Conservation (phyloP, 371 early-diverging fungal species). For the Actinomucor elegans region DNA sequence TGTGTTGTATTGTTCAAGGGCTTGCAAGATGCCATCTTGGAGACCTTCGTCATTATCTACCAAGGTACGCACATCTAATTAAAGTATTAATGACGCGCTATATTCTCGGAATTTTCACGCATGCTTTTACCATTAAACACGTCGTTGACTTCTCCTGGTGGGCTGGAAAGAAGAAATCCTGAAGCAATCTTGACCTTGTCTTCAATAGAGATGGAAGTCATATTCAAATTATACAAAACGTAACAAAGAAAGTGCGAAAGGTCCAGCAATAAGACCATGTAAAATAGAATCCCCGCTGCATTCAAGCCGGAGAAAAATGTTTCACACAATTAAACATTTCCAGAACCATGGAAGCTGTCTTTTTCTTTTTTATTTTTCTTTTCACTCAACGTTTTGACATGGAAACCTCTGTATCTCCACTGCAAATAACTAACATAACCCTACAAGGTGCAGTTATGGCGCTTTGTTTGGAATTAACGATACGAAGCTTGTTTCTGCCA, state of each 20-base stretch:
- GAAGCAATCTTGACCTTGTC: conserved; percentile 80
- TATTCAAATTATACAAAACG: no score
- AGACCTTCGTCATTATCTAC: conserved; percentile 81
- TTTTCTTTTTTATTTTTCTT: background rate
- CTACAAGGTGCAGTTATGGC: conserved; percentile 12
- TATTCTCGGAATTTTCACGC: no score
- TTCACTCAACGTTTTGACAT: background rate
- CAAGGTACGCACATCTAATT: conserved; percentile 83
- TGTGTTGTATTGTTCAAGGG: conserved; percentile 82
- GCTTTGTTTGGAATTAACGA: background rate
- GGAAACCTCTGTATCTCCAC: background rate
- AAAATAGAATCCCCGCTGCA: no score
- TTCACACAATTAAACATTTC: no score
- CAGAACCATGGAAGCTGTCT: background rate
- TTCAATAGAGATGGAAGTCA: conserved; percentile 35
- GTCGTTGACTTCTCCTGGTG: conserved; percentile 97
- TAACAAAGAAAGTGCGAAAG: no score
- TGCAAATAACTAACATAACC: background rate
- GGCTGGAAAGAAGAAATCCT: conserved; percentile 81
- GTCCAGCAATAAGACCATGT: no score
- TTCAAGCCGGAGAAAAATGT: no score
- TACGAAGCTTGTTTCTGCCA: background rate
- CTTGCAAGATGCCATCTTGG: conserved; percentile 66
- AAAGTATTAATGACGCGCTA: background rate
- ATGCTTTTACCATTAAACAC: conserved; percentile 84